These are phyloP conservation scores for Dalechampia spathulata DNA, from an alignment of 441 rosid genomes.

Conservation along the genomic window DNA sequence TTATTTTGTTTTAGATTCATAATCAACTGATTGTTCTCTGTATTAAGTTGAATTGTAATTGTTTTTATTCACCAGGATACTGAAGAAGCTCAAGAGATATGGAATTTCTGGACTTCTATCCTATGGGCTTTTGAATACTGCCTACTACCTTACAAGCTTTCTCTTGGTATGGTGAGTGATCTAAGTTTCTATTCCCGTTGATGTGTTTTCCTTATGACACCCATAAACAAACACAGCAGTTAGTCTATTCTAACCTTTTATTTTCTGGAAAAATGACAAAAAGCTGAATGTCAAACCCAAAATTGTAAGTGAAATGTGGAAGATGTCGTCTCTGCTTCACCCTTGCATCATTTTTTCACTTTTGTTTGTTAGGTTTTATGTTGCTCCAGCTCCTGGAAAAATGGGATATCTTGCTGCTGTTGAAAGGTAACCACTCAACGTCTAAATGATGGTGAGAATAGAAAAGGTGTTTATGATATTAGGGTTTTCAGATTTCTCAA, in stretches of 20 bases:
- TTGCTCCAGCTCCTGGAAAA: conserved; percentile 77
- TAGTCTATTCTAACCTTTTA: too few relatives aligned
- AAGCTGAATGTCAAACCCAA: neutral
- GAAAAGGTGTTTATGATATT: conserved; percentile 1
- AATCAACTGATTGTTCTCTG: neutral
- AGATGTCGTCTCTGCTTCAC: neutral
- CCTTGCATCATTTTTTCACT: neutral
- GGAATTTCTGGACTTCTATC: conserved; percentile 81
- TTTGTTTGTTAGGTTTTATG: conserved; percentile 61
- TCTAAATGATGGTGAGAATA: conserved; percentile 6
- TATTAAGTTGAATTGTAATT: neutral
- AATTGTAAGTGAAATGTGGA: neutral
- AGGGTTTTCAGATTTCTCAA: conserved; percentile 63
- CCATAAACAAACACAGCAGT: neutral
- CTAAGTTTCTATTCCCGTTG: neutral
- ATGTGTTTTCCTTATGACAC: neutral
- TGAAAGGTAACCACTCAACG: conserved; percentile 46
- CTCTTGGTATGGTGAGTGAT: conserved; percentile 76
- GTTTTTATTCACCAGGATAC: conserved; percentile 34
- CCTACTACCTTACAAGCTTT: conserved; percentile 65
- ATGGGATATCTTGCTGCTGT: conserved; percentile 76
- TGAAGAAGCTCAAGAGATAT: conserved; percentile 64
- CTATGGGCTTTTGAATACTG: conserved; percentile 77
- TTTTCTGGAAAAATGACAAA: too few relatives aligned
- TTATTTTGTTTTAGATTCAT: neutral